Percentiles rank a stretch among this genome's conserved stretches.
phyloP scores from a whole-genome alignment of 176 grass and related monocot species.

The Zizania latifolia region DNA sequence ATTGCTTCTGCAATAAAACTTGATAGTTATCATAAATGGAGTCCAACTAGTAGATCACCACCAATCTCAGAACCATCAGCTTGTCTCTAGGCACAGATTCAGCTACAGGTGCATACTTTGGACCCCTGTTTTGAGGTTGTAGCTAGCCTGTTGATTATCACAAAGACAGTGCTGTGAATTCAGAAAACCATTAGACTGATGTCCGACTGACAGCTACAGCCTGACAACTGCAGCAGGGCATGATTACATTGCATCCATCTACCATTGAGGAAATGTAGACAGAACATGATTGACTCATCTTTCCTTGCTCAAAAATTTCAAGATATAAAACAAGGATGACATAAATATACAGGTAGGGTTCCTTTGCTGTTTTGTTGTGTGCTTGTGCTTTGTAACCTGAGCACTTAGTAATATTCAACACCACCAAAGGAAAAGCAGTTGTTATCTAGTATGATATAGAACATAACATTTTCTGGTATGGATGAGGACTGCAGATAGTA shows the following conservation, averaged over 20 bases:
- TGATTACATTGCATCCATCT: background rate
- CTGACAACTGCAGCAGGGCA: background rate
- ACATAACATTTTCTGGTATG: background rate
- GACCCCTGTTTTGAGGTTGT: background rate
- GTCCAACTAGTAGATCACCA: slow-evolving; percentile 20
- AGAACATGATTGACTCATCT: background rate
- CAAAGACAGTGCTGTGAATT: background rate
- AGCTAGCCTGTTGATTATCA: background rate
- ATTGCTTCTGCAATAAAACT: background rate
- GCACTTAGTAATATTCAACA: background rate
- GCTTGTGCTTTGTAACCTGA: background rate
- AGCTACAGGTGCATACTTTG: background rate
- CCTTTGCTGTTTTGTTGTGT: background rate
- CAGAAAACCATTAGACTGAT: background rate
- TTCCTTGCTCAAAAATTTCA: background rate
- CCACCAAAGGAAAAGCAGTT: background rate
- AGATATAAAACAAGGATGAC: background rate
- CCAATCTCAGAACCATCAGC: background rate
- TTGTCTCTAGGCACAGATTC: background rate
- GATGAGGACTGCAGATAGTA: background rate
- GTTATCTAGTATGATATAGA: background rate
- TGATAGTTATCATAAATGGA: slow-evolving; percentile 3
- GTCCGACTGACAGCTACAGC: background rate
- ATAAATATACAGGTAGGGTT: no score
- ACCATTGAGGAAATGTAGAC: background rate